phyloP scores from a whole-genome alignment of 177 flowering plant genomes.

The Vitis hybrid region DNA sequence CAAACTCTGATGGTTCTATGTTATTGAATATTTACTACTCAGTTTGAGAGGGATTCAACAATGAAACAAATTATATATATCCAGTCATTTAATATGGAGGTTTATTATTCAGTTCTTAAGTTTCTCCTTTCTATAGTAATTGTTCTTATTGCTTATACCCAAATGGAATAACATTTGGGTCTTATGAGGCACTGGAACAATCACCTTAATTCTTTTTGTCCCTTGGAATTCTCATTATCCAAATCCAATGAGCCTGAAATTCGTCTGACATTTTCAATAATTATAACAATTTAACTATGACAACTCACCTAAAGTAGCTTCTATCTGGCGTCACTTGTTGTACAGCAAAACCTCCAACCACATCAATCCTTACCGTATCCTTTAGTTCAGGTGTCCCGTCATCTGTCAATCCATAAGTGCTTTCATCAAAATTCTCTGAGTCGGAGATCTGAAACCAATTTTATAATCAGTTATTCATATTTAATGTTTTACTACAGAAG shows the following conservation, averaged over 20 bases:
- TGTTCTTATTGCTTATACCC: background rate
- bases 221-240: background rate
- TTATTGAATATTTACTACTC: background rate
- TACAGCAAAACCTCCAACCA: conserved; percentile 86
- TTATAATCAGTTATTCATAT: background rate
- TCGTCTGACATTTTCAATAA: no score
- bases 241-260: background rate
- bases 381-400: conserved; percentile 68
- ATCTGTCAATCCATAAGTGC: conserved; percentile 58
- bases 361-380: conserved; percentile 67
- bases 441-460: conserved; percentile 62
- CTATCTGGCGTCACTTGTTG: conserved; percentile 65
- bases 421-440: conserved; percentile 37
- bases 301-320: conserved; percentile 81
- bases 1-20: background rate
- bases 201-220: no score
- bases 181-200: no score
- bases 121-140: background rate
- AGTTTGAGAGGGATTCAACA: background rate
- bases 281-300: background rate
- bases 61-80: background rate
- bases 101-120: background rate
- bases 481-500: background rate
- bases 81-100: background rate
- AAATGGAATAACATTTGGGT: no score